phyloP scores from a whole-genome alignment of 306 rosid species.

The Quercus alba region DNA sequence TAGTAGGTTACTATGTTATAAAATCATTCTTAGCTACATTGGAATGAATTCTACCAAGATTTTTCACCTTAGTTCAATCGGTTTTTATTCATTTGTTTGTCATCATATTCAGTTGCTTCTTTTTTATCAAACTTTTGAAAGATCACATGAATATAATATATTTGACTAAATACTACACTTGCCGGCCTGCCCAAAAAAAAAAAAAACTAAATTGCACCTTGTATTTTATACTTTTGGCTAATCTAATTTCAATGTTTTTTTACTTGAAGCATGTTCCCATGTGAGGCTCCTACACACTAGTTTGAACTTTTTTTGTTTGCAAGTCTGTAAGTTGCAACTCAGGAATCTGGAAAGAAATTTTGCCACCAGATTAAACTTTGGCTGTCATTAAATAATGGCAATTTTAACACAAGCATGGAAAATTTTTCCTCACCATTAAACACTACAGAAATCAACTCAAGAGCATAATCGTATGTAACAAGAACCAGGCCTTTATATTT shows the following conservation, averaged over 20 bases:
- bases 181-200: neutral
- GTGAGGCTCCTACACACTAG: neutral
- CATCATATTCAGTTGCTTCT: neutral
- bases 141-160: neutral
- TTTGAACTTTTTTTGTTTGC: neutral
- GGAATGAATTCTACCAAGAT: neutral
- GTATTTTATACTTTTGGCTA: neutral
- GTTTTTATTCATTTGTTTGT: neutral
- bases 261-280: neutral
- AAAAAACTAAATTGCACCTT: neutral
- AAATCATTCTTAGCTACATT: neutral
- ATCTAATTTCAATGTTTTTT: neutral
- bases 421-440: neutral
- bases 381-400: neutral
- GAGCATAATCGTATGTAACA: neutral
- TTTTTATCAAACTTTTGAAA: neutral
- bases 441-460: neutral
- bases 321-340: neutral
- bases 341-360: neutral
- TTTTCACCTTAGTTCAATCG: neutral
- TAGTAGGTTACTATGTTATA: neutral
- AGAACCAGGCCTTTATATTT: neutral
- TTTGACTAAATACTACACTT: neutral
- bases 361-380: neutral
- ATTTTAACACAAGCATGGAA: neutral